Conservation (phyloP, 164 flowering plant genomes). For the Piper longum region DNA sequence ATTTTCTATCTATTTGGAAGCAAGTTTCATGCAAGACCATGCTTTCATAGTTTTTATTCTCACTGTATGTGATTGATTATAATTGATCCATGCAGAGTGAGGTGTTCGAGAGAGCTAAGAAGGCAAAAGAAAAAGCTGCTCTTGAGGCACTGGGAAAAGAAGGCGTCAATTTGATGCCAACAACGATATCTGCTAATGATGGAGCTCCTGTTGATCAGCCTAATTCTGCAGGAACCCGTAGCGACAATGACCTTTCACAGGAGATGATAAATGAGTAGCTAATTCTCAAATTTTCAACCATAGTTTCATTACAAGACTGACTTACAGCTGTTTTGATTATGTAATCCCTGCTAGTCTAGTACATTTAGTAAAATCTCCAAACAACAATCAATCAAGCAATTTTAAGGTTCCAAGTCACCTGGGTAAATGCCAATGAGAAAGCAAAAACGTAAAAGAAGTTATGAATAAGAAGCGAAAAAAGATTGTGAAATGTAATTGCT, state of each 20-base stretch:
- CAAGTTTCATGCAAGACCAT: not conserved
- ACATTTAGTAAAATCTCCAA: too few species aligned
- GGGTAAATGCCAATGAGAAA: too few species aligned
- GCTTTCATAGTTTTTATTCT: not conserved
- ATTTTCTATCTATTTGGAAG: not conserved
- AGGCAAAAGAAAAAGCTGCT: conserved; percentile 22
- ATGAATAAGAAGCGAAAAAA: too few species aligned
- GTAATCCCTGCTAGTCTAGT: too few species aligned
- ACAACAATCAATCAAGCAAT: too few species aligned
- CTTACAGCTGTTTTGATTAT: too few species aligned
- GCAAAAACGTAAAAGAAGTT: too few species aligned
- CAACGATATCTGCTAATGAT: conserved; percentile 2
- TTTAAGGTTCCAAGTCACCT: too few species aligned
- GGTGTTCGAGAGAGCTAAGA: conserved; percentile 54
- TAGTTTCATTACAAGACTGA: too few species aligned
- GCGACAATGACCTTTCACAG: not conserved
- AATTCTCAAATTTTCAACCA: too few species aligned
- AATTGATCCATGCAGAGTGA: conserved; percentile 42
- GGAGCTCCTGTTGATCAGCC: conserved; percentile 1
- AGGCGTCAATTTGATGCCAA: conserved; percentile 7
- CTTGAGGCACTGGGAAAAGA: conserved; percentile 19
- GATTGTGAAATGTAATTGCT: too few species aligned
- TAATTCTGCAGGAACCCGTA: conserved; percentile 3
- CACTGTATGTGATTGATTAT: not conserved
- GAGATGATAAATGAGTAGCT: not conserved